phyloP scores from a whole-genome alignment of 1,284 basidiomycete genomes.

The Ganoderma lucidum region DNA sequence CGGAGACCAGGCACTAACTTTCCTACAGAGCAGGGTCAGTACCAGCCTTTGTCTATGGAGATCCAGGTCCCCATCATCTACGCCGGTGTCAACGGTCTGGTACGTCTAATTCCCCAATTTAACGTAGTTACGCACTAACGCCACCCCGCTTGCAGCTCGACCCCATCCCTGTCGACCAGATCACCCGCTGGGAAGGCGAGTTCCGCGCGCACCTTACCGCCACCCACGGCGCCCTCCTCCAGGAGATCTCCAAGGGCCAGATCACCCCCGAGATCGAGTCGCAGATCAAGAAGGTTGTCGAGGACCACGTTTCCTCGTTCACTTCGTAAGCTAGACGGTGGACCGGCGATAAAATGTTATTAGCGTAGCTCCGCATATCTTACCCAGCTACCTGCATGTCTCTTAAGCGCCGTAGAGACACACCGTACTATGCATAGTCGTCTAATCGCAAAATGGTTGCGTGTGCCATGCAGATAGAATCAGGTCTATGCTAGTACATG shows the following conservation, averaged over 20 bases:
- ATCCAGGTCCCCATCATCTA: constrained; percentile 99
- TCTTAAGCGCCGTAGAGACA: constrained; percentile 28
- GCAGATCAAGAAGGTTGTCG: constrained; percentile 93
- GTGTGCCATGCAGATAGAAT: background rate
- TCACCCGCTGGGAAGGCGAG: constrained; percentile 92
- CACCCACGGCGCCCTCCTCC: constrained; percentile 74
- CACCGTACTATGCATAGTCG: constrained; percentile 30
- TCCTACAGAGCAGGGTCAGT: constrained; percentile 92
- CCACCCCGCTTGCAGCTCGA: constrained; percentile 65
- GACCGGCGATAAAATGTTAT: constrained; percentile 34
- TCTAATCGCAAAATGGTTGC: constrained; percentile 22
- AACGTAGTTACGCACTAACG: constrained; percentile 22
- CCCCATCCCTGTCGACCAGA: constrained; percentile 92
- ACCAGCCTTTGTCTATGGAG: constrained; percentile 92
- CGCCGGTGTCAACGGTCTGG: constrained; percentile 98
- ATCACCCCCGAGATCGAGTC: constrained; percentile 91
- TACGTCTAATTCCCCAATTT: constrained; percentile 49
- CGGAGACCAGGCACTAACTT: constrained; percentile 6
- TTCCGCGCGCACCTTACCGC: constrained; percentile 87
- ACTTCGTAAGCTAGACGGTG: constrained; percentile 58
- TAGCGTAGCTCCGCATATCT: constrained; percentile 32
- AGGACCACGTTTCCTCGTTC: constrained; percentile 88
- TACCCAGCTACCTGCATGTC: constrained; percentile 27
- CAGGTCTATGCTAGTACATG: background rate
- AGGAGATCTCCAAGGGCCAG: constrained; percentile 84